Percentiles rank a stretch among this genome's conserved stretches.
Evolutionary conservation across 2,329 filamentous ascomycete species (phyloP).

Genomic region (Xylariaceae sp.): DNA sequence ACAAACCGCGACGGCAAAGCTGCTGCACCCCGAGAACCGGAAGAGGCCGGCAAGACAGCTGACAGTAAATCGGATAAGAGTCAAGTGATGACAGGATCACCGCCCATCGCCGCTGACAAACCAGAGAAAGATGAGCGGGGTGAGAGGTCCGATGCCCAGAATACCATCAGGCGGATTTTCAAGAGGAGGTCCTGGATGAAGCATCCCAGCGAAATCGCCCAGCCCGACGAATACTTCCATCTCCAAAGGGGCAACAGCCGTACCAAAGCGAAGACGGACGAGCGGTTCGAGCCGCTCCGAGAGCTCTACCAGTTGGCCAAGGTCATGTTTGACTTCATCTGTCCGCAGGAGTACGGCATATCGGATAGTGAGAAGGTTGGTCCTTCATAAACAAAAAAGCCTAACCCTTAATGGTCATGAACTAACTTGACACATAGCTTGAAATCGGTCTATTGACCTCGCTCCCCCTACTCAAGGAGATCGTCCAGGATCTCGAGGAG

Average conservation of each 20-base stretch:
- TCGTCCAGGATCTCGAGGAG: conserved; percentile 93
- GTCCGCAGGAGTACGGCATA: conserved; percentile 96
- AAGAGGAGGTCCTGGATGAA: conserved; percentile 56
- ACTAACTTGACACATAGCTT: conserved; percentile 41
- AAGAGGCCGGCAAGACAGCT: conserved; percentile 34
- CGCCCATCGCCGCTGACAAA: conserved; percentile 25
- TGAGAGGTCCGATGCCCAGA: conserved; percentile 30
- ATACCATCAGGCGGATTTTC: conserved; percentile 48
- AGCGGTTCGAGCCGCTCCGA: conserved; percentile 77
- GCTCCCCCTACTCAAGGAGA: conserved; percentile 88
- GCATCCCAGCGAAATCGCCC: conserved; percentile 49
- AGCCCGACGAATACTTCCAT: conserved; percentile 76
- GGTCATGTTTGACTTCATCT: conserved; percentile 96
- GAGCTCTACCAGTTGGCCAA: conserved; percentile 93
- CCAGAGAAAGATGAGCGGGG: conserved; percentile 26
- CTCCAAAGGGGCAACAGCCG: conserved; percentile 74
- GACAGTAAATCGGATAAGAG: conserved; percentile 40
- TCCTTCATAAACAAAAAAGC: not conserved
- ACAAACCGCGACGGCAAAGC: conserved; percentile 37
- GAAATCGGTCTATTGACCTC: conserved; percentile 95
- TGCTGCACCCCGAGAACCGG: conserved; percentile 32
- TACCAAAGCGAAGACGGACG: conserved; percentile 74
- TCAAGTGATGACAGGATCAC: conserved; percentile 25
- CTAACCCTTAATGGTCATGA: conserved; percentile 3
- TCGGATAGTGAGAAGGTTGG: conserved; percentile 77